Base-by-base conservation (phyloP, 2,329 filamentous ascomycete genomes). In the Claviceps digitariae region DNA sequence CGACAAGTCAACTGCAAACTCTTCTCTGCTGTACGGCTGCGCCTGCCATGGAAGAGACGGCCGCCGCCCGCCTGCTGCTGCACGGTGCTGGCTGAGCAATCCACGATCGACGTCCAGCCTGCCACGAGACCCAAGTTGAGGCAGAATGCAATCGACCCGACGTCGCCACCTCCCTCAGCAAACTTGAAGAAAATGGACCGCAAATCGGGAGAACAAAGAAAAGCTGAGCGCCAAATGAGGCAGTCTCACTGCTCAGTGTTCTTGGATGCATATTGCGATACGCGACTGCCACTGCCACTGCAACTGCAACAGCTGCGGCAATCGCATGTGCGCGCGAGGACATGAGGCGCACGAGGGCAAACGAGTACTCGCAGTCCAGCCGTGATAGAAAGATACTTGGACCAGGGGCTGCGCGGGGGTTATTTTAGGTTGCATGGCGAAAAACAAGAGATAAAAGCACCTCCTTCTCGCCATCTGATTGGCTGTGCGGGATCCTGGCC, bases 361-460 rank as follows among this genome's bases (percentile, higher is more conserved):
- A 29, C 27, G 10, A 21, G 60, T 61, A 62, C 56, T 50, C 59
- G 34, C 54, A 62, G 57, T 58, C 54, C 31, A 44, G 50, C 58
- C 53, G 54, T 63, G 67, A 60, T 70, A 67, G 54, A 56, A 61
- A 52, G 62, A 59, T 67, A 72, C 69, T n/a, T n/a, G n/a, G n/a
- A 66, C 71, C 67, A 69, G 67, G 69, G 68, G 66, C 52, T 52
- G 52, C 60, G 60, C 55, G 59, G 64, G 60, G 59, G 60, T 62
- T 54, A 59, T 60, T 64, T 62, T 60, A 61, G 63, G 65, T 59
- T 63, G 62, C 59, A 59, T 58, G 57, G 62, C 63, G 62, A 59
- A 36, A 58, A 61, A 64, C 65, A 67, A 62, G 65, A 71, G 68
- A 72, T 67, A 69, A 67, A 72, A 67, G 65, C 62, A 62, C 58